phyloP scores from a whole-genome alignment of 2,329 filamentous ascomycete genomes.

The Penicillium olsonii region DNA sequence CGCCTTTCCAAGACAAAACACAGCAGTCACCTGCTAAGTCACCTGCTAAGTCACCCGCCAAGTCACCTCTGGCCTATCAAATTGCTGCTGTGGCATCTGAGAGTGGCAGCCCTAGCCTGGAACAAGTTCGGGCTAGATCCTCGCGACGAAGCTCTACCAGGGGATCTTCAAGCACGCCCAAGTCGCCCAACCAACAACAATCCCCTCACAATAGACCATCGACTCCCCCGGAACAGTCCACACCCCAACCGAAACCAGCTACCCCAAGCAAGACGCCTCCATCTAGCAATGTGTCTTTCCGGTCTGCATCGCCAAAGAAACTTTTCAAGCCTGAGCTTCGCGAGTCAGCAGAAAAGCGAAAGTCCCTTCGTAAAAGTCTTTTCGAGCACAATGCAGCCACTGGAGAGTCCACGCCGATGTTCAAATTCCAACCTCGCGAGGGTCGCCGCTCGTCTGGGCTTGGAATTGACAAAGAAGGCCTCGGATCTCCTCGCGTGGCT shows the following conservation, averaged over 20 bases:
- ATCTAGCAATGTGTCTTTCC: slow-evolving; percentile 48
- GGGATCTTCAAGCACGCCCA: slow-evolving; percentile 48
- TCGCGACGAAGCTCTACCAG: slow-evolving; percentile 50
- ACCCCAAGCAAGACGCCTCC: slow-evolving; percentile 55
- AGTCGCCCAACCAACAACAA: slow-evolving; percentile 37
- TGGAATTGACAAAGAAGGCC: slow-evolving; percentile 68
- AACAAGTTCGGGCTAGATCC: slow-evolving; percentile 52
- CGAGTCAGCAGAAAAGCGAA: slow-evolving; percentile 39
- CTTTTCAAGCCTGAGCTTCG: slow-evolving; percentile 47
- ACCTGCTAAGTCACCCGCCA: slow-evolving; percentile 25
- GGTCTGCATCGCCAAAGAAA: slow-evolving; percentile 53
- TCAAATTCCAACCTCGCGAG: slow-evolving; percentile 63
- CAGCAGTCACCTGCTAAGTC: slow-evolving; percentile 30
- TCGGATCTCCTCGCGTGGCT: slow-evolving; percentile 74
- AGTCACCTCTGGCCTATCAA: slow-evolving; percentile 32
- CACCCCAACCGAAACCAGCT: slow-evolving; percentile 48
- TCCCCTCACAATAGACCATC: slow-evolving; percentile 41
- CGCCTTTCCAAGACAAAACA: slow-evolving; percentile 47
- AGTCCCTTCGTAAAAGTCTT: slow-evolving; percentile 44
- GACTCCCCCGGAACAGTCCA: slow-evolving; percentile 44
- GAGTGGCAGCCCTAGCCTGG: slow-evolving; percentile 58
- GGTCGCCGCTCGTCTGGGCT: slow-evolving; percentile 64
- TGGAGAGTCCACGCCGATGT: slow-evolving; percentile 62
- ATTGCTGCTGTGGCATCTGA: slow-evolving; percentile 47
- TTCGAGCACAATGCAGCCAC: slow-evolving; percentile 59